Base-by-base conservation (phyloP, 2,329 filamentous ascomycete genomes). In the Xylariaceae sp. region DNA sequence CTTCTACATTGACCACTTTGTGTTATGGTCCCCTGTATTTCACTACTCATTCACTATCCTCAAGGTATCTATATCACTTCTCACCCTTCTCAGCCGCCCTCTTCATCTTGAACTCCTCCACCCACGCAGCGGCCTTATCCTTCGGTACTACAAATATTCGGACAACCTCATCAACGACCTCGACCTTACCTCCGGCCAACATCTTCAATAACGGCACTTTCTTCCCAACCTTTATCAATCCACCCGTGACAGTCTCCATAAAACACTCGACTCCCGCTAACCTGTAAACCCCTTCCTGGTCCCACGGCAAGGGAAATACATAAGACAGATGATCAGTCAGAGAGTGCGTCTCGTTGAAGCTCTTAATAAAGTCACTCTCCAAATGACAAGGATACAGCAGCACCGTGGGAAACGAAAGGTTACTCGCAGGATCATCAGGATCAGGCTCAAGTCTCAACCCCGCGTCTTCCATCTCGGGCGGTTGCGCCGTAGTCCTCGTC, bases 311-410 rank as follows among this genome's bases (percentile, higher is more conserved):
- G 2, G 91, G 92, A 50, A 99, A 81, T 10, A 97, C 85, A 62
- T 96, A 96, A 3, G 77, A 75, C 44, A 99, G 74, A 68, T 96
- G 91, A 57, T 92, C 84, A 7, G 76, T 77, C 27, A 96, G 74
- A 14, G 78, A 79, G 59, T 94, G 84, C 52, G 78, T 82, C 75
- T 97, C 94, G 45, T 78, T 77, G 61, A 96, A 94, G 0, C 82
- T 81, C 73, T 95, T 96, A 69, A 99, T 80, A 61, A 99, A 94
- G 68, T 99, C 94, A 1, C 83, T 87, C 73, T 97, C 85, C 42
- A 86, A 76, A 53, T 89, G 78, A 56, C 86, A 74, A 5, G 94
- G 92, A 67, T 99, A 99, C 48, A 99, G 75, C 48, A 99, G 72
- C 53, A 97, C 77, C 0, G 86, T 78, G 0, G 94, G 94, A 62